Evolutionary conservation across 2,329 filamentous ascomycete species (phyloP), one percentile per base, ranked within the genome.

Genomic region (Corynespora cassiicola): DNA sequence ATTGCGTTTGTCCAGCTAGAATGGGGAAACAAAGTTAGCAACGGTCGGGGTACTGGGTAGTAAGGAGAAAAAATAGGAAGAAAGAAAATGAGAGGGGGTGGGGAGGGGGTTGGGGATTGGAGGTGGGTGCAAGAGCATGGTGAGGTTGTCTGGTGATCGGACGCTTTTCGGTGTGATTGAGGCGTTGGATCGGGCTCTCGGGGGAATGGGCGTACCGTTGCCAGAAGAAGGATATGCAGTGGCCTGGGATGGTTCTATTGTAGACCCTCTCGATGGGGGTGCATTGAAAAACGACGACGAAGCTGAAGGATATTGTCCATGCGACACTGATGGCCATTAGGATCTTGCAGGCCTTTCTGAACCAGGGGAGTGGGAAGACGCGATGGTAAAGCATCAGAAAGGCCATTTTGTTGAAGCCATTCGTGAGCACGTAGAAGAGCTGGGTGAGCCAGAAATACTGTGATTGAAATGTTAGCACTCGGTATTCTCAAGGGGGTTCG

Each of bases 331-430:
- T 22, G 2, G 19, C 48, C 17, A 53, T 50, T 16, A 56, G 34
- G 5, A 45, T 28, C 6, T 48, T 25, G 38, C 52, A 56, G 5
- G 45, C 36, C 30, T 36, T 27, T 4, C 52, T 42, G 19, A 61
- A 61, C 3, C 36, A 38, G 11, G 32, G 24, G 22, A 53, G 36
- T 1, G 50, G 45, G 25, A 59, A 61, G 20, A 59, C 40, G n/a
- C 56, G 56, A 19, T 56, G 47, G 32, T 58, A 59, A 4, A 61
- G 36, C 6, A 49, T 45, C 2, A 61, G 27, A 23, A 59, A 57
- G 1, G 54, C 52, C 39, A 61, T 50, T 29, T 61, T 58, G 38
- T 54, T 58, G 39, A 58, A 52, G 22, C 45, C 48, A 17, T 55
- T 61, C 11, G 50, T 50, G 12, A 58, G 40, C 6, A 39, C 53